Evolutionary conservation across 805 yeast species (phyloP), one percentile per base, ranked within the genome.

Genomic region (Teunomyces lycoperdinae): DNA sequence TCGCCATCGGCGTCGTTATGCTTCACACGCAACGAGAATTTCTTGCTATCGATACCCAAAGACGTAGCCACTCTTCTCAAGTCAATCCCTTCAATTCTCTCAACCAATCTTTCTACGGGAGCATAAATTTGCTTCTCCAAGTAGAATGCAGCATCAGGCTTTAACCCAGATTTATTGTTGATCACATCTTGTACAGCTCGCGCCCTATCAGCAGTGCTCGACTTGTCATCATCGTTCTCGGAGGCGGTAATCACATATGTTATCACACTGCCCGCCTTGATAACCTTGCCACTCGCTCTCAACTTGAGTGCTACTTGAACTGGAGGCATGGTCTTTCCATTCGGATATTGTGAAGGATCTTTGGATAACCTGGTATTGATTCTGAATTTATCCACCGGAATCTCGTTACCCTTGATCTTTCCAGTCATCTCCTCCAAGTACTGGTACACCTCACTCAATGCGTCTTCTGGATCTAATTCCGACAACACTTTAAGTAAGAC

Each of bases 331-430:
- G 80, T 78, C 53, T 87, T 87, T 20, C 87, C 91, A 54, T 82
- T 83, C 2, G 92, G 90, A 63, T 94, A 94, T 44, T 83, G 83
- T 28, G 71, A 73, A 4, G 98, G 97, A 57, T 90, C 96, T 61
- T 92, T 94, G 1, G 96, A 87, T 39, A 94, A 74, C 58, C 81
- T 83, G n/a, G 94, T 91, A 61, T 91, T 87, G 55, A 94, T 89
- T 56, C 85, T 81, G 61, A 75, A 86, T 62, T 84, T 83, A 51
- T 79, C 84, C 38, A 83, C 71, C n/a, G 85, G 74, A 17, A 86
- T 73, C 57, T 83, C 79, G 61, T 84, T 81, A 24, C 68, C 67
- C 30, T 81, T 80, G 43, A 92, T 75, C 54, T 85, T 77, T 1
- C 53, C 58, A 5, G 81, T 76, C 54, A 87, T 73, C 2, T 71